A percentile compares a stretch with the other conserved stretches of the same genome.
phyloP scores from a whole-genome alignment of 1,284 basidiomycete genomes.

The Bjerkandera adusta region DNA sequence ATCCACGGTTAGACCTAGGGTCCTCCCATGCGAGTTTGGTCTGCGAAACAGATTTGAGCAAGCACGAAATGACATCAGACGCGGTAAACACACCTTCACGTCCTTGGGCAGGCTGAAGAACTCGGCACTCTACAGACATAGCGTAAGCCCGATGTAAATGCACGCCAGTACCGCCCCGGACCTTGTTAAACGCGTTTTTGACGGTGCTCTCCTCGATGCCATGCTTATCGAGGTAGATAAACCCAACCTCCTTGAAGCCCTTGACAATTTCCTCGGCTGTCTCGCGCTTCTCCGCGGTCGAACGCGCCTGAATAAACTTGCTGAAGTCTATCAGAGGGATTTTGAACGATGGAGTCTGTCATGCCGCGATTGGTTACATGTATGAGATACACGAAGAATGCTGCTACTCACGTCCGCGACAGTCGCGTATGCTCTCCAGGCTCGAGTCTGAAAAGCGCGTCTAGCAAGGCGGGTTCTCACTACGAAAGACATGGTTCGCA shows the following conservation, averaged over 20 bases:
- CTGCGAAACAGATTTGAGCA: constrained; percentile 29
- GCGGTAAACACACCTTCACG: constrained; percentile 48
- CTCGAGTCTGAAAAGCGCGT: neutral
- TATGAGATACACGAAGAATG: neutral
- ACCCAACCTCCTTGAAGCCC: constrained; percentile 77
- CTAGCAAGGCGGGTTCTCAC: neutral
- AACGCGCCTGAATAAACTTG: constrained; percentile 53
- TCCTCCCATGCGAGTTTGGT: constrained; percentile 72
- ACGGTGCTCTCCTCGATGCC: constrained; percentile 57
- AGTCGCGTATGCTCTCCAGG: constrained; percentile 18
- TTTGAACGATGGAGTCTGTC: constrained; percentile 20
- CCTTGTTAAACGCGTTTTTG: constrained; percentile 61
- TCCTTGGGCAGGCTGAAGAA: constrained; percentile 71
- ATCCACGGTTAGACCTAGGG: constrained; percentile 81
- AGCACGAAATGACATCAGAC: neutral
- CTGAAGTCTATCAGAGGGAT: constrained; percentile 82
- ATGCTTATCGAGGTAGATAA: constrained; percentile 71
- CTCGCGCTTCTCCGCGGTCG: constrained; percentile 52
- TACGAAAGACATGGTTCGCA: constrained; percentile 1
- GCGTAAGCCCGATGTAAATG: neutral
- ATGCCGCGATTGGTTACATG: neutral
- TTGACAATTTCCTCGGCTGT: constrained; percentile 70
- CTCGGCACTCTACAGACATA: constrained; percentile 52
- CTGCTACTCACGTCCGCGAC: constrained; percentile 17
- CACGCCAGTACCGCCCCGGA: constrained; percentile 23